Evolutionary conservation across 2,329 filamentous ascomycete species (phyloP), one percentile per base, ranked within the genome.

Genomic region (Lanzia echinophila): DNA sequence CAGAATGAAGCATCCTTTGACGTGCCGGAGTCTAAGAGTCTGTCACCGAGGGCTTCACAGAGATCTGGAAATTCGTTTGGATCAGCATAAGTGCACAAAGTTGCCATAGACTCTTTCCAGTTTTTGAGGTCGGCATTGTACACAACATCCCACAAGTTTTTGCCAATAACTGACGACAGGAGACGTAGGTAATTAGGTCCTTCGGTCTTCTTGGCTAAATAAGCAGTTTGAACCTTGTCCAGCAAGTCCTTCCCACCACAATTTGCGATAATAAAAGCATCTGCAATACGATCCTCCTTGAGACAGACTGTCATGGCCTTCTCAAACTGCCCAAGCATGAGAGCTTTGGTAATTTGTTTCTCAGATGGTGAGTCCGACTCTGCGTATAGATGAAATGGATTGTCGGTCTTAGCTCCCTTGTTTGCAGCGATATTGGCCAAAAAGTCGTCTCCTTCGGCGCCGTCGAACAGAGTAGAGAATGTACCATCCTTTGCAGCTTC

Each of bases 51-150:
- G 31, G 90, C 89, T 69, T 99, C 94, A 66, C 92, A 99, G 11
- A 99, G 83, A 67, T 96, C 90, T 5, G 92, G 83, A 69, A 99
- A 99, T 63, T 99, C 92, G 38, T 82, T 81, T 43, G 90, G 87
- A 59, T 95, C 86, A 0, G 94, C 94, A 70, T 92, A 99, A 1
- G 94, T 97, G 79, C 94, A 99, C 51, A 99, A 75, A 1, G 91
- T 88, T 28, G 90, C 91, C 88, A 99, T 95, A 3, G 92, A 86
- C 71, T 97, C 94, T 73, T 95, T 97, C 95, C 94, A 99, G 71
- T 94, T 88, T 50, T 81, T 79, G 44, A 99, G 75, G 66, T 96
- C 88, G 7, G 92, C 94, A 66, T 99, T 99, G 73, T 97, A 90
- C 7, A 97, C 94, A 44, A 97, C 81, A 72, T 99, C 94, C 94